A percentile compares a stretch with the other conserved stretches of the same genome.
phyloP scores from a whole-genome alignment of 2,329 filamentous ascomycete genomes.

The Calonectria henricotiae region DNA sequence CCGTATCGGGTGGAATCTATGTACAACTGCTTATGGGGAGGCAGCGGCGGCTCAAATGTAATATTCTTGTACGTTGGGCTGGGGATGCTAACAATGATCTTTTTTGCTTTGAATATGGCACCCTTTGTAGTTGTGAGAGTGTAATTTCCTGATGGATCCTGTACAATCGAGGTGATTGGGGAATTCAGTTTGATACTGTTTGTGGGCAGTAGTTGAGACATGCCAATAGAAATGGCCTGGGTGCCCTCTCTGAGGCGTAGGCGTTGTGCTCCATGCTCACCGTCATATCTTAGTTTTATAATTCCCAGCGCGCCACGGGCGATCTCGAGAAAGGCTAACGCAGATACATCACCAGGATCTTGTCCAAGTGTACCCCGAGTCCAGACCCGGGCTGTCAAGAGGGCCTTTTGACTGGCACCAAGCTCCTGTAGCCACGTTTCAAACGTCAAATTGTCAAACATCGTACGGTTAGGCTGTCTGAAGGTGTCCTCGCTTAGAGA shows the following conservation, averaged over 20 bases:
- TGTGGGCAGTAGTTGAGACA: slow-evolving; percentile 15
- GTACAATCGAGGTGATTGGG: slow-evolving; percentile 16
- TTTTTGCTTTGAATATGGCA: slow-evolving; percentile 1
- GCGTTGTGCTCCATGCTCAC: slow-evolving; percentile 37
- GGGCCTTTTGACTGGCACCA: slow-evolving; percentile 9
- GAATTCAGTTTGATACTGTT: slow-evolving; percentile 12
- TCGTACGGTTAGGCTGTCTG: neutral
- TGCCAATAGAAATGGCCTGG: slow-evolving; percentile 29
- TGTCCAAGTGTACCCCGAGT: slow-evolving; percentile 37
- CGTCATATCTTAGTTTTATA: slow-evolving; percentile 38
- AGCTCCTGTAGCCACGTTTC: slow-evolving; percentile 25
- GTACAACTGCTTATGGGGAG: slow-evolving; percentile 5
- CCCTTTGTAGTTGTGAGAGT: slow-evolving; percentile 4
- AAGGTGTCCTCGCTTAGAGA: neutral
- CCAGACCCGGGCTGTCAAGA: slow-evolving; percentile 36
- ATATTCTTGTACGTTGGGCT: slow-evolving; percentile 28
- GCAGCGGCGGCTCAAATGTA: slow-evolving; percentile 27
- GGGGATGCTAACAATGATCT: slow-evolving; percentile 38
- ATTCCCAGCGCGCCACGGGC: slow-evolving; percentile 37
- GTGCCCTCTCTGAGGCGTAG: slow-evolving; percentile 39
- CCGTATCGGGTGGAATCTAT: slow-evolving; percentile 28
- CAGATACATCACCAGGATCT: slow-evolving; percentile 38
- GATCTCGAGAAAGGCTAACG: slow-evolving; percentile 37
- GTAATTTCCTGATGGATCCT: neutral
- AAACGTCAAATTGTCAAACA: slow-evolving; percentile 13